Evolutionary conservation across 148 eudicot species (phyloP).

Genomic region (Persicaria maculosa): DNA sequence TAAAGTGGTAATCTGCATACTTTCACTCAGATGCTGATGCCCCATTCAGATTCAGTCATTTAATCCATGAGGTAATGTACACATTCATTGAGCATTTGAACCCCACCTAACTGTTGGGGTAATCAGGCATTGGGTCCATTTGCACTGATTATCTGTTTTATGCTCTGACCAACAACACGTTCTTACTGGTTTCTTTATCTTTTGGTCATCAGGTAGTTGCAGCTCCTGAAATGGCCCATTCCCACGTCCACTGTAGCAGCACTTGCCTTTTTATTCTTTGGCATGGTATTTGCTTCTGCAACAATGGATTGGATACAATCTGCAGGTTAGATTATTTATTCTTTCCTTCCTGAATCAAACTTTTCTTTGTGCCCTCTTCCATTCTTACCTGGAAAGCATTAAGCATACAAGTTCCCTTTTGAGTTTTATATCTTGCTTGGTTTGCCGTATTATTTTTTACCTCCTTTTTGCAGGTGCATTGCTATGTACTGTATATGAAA

Average conservation of each 20-base stretch:
- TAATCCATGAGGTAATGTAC: not conserved
- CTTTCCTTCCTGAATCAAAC: not conserved
- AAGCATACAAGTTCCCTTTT: too few relatives aligned
- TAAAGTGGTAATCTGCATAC: not conserved
- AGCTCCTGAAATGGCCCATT: too few relatives aligned
- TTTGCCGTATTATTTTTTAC: not conserved
- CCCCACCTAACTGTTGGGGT: not conserved
- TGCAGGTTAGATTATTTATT: not conserved
- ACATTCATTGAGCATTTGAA: not conserved
- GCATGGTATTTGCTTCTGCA: too few relatives aligned
- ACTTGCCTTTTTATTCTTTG: too few relatives aligned
- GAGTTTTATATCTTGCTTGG: not conserved
- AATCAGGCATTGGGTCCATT: not conserved
- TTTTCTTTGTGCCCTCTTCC: not conserved
- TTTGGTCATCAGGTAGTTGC: not conserved
- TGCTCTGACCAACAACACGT: not conserved
- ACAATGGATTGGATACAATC: too few relatives aligned
- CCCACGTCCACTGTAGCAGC: too few relatives aligned
- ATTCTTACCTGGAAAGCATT: too few relatives aligned
- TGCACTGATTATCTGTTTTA: not conserved
- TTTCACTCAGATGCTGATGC: not conserved
- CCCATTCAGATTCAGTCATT: not conserved
- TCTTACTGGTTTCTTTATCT: not conserved
- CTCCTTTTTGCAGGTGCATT: not conserved
- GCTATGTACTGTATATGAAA: too few relatives aligned